Evolutionary conservation across 768 basidiomycete species (phyloP).

Genomic region (Lactifluus rugatus): DNA sequence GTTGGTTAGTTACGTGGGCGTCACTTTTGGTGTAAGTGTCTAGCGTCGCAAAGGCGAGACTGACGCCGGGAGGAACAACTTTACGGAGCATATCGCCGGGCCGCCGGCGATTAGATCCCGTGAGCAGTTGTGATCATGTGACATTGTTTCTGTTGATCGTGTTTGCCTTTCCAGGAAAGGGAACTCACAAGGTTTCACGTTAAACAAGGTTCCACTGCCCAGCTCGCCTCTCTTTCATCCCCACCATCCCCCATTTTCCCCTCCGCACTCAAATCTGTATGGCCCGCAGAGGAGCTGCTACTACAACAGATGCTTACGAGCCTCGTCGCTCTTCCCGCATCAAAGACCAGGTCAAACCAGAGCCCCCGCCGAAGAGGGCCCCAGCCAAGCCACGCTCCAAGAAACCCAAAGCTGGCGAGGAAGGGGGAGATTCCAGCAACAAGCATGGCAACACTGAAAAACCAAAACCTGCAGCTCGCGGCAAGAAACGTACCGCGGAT

Average conservation of each 20-base stretch:
- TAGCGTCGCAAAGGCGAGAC: no score
- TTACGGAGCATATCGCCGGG: no score
- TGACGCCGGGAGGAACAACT: no score
- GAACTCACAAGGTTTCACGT: conserved; percentile 17
- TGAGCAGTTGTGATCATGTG: conserved; percentile 7
- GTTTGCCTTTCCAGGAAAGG: not conserved
- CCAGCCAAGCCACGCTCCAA: conserved; percentile 51
- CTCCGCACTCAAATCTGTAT: conserved; percentile 29
- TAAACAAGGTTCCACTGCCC: conserved; percentile 20
- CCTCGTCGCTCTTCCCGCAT: conserved; percentile 71
- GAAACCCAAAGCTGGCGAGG: conserved; percentile 31
- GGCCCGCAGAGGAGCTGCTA: conserved; percentile 61
- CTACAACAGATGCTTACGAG: conserved; percentile 34
- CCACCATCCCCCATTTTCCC: conserved; percentile 14
- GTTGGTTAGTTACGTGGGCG: not conserved
- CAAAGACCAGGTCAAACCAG: conserved; percentile 58
- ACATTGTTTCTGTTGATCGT: conserved; percentile 8
- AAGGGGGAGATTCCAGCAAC: conserved; percentile 26
- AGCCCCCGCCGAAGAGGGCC: conserved; percentile 44
- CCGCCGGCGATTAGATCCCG: not conserved
- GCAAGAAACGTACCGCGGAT: conserved; percentile 45
- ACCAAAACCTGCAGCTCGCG: conserved; percentile 35
- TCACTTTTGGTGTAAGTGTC: not conserved
- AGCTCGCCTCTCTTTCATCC: conserved; percentile 15
- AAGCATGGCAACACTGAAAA: conserved; percentile 29